Conservation (phyloP, 805 yeast genomes). For the Nakazawaea ambrosiae region DNA sequence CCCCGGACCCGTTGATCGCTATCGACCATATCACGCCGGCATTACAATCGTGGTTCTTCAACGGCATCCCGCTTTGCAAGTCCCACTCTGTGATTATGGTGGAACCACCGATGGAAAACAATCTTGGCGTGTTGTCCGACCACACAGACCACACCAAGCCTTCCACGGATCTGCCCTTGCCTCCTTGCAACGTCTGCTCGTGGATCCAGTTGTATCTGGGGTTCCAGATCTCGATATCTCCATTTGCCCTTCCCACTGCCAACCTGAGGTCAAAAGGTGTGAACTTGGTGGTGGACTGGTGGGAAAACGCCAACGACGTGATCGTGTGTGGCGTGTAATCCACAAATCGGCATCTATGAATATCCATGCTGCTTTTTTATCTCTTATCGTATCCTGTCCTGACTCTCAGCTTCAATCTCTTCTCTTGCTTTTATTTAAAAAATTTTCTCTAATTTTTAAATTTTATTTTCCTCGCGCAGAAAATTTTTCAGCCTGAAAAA, state of each 20-base stretch:
- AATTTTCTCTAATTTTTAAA: not conserved
- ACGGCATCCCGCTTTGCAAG: constrained; percentile 62
- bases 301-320: constrained; percentile 76
- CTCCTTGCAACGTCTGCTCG: constrained; percentile 69
- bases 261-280: constrained; percentile 58
- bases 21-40: constrained; percentile 93
- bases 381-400: too few relatives aligned
- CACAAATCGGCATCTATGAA: constrained; percentile 89
- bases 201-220: constrained; percentile 78
- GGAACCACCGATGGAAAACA: constrained; percentile 93
- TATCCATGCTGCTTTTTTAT: constrained; percentile 58
- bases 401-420: too few relatives aligned
- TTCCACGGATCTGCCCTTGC: constrained; percentile 79
- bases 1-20: constrained; percentile 53
- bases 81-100: constrained; percentile 92
- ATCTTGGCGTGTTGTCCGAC: constrained; percentile 46
- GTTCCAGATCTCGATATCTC: constrained; percentile 94
- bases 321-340: constrained; percentile 82
- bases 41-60: constrained; percentile 76
- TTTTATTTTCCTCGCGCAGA: not conserved
- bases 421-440: not conserved
- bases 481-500: not conserved
- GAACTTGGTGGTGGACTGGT: constrained; percentile 37
- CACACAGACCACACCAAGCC: constrained; percentile 73
- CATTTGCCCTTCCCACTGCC: constrained; percentile 91